Evolutionary conservation across 2,329 filamentous ascomycete genomes (phyloP).

Genomic region (Pyrenochaeta sp.): DNA sequence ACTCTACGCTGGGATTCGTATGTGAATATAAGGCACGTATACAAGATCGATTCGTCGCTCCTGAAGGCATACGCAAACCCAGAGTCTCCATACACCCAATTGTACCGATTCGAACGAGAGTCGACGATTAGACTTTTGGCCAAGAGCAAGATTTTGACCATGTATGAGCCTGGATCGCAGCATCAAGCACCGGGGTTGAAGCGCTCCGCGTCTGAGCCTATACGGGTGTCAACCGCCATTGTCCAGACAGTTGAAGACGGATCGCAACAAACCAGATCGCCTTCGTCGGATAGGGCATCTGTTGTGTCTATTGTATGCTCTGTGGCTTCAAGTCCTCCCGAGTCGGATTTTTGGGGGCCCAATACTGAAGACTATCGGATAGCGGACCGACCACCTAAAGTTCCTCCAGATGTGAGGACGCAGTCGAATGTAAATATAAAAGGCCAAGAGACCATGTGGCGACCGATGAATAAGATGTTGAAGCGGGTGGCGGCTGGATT

Average conservation of each 20-base stretch:
- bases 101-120: conserved; percentile 34
- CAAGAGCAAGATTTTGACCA: conserved; percentile 36
- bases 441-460: background rate
- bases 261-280: background rate
- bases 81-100: conserved; percentile 20
- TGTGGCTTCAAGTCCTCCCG: background rate
- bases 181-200: conserved; percentile 2
- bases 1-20: conserved; percentile 43
- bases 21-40: conserved; percentile 46
- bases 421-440: background rate
- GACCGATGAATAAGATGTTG: conserved; percentile 9
- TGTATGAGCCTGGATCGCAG: conserved; percentile 38
- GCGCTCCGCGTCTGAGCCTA: conserved; percentile 8
- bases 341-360: conserved; percentile 9
- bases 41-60: conserved; percentile 41
- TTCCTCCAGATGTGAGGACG: conserved; percentile 10
- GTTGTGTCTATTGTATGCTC: background rate
- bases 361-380: background rate
- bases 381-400: conserved; percentile 1
- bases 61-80: conserved; percentile 39
- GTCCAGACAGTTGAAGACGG: background rate
- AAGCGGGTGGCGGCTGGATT: background rate
- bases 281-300: background rate
- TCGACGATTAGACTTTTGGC: conserved; percentile 35
- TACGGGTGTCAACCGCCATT: background rate